Evolutionary conservation across 2,329 filamentous ascomycete genomes (phyloP), one percentile per base, ranked within the genome.

Genomic region (Fusarium incarnatum): DNA sequence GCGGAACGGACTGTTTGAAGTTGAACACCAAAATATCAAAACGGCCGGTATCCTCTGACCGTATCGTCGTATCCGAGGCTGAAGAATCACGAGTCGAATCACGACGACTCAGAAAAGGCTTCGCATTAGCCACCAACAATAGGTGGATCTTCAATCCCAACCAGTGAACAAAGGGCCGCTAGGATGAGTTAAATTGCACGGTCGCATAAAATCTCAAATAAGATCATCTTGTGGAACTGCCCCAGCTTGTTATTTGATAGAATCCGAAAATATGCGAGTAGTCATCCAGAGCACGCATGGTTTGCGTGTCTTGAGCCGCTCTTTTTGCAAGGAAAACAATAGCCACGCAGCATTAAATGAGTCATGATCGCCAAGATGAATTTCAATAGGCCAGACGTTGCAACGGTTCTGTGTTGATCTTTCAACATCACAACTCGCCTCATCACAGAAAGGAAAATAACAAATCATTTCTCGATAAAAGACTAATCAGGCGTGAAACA

Each of bases 21-120:
- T 48, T 52, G 37, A 44, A 44, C 54, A 46, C 41, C 32, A 53
- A 64, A 53, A 37, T 15, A 37, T 44, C 56, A 59, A 53, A 48
- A 50, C 46, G 48, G 63, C 44, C 52, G 59, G 62, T 48, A 47
- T 50, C 53, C 48, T 56, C 45, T 55, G 28, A 46, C 55, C 27
- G 47, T 56, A 41, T 59, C 45, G 30, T 45, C 30, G 30, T 52
- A 41, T 59, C 50, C 49, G 46, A 57, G 37, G 34, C 55, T 63
- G 54, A 59, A 64, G 48, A 60, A 75, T 73, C 72, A 74, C 66
- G 68, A 42, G 70, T 63, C 67, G 48, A 61, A 72, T 60, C 72
- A 74, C 62, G 56, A 67, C 56, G 53, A 64, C 64, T 56, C 44
- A 60, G 30, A 59, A 44, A 44, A 49, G 46, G 44, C 44, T 64